phyloP scores from a whole-genome alignment of 2,329 filamentous ascomycete genomes.

The Hymenoscyphus fructigenus region DNA sequence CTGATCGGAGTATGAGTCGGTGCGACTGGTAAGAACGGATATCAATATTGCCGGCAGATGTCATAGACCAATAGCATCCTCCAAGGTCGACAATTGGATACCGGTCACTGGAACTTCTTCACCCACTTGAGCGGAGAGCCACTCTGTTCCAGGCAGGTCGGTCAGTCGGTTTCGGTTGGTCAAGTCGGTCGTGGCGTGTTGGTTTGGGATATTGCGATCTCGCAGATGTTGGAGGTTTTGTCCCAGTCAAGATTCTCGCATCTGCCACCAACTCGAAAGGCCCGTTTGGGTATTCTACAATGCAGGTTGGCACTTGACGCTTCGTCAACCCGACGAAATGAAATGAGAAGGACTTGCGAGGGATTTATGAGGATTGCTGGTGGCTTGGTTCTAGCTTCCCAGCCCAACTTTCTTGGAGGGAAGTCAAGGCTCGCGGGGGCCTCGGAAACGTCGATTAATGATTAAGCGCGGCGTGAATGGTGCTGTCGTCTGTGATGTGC shows the following conservation, averaged over 20 bases:
- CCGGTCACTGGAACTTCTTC: constrained; percentile 12
- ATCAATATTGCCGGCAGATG: constrained; percentile 25
- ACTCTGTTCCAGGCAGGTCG: constrained; percentile 9
- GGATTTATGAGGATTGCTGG: not conserved
- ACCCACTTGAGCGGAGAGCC: constrained; percentile 4
- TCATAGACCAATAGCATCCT: constrained; percentile 8
- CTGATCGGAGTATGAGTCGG: not conserved
- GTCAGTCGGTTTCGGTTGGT: constrained; percentile 2
- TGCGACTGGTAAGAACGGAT: constrained; percentile 14
- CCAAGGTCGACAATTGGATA: constrained; percentile 15
- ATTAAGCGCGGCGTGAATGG: constrained; percentile 13
- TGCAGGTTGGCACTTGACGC: not conserved
- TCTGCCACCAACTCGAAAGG: constrained; percentile 5
- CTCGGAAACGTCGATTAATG: not conserved
- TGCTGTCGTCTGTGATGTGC: not conserved
- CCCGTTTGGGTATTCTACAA: constrained; percentile 4
- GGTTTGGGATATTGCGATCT: constrained; percentile 1
- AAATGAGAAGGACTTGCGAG: not conserved
- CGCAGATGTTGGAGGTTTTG: not conserved
- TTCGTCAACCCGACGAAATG: not conserved
- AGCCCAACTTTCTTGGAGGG: not conserved
- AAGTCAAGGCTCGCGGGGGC: not conserved
- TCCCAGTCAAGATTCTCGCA: not conserved
- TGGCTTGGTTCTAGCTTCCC: not conserved
- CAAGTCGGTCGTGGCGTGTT: constrained; percentile 1